Evolutionary conservation across 202 grass and related monocot genomes (phyloP).

Genomic region (Saccharum hybrid): DNA sequence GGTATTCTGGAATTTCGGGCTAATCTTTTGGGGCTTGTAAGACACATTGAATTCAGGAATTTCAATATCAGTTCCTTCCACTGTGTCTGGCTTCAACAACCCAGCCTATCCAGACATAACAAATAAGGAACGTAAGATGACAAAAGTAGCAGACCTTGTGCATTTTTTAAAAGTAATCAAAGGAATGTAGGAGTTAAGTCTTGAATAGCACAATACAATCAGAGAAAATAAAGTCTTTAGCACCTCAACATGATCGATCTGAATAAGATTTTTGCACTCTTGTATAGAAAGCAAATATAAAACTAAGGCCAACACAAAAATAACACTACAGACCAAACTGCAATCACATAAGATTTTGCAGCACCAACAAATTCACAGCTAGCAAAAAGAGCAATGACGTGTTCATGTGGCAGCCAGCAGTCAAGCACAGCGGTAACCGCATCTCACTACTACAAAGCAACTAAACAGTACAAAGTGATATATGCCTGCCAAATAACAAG

Average conservation of each 20-base stretch:
- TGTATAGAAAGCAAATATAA: background rate
- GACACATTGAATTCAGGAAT: slow-evolving; percentile 99
- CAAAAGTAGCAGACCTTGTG: background rate
- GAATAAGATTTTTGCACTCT: background rate
- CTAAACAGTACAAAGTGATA: background rate
- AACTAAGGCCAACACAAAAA: slow-evolving; percentile 10
- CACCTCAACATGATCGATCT: background rate
- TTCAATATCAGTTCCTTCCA: slow-evolving; percentile 86
- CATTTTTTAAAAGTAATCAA: background rate
- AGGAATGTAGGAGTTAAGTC: background rate
- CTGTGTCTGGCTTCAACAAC: slow-evolving; percentile 81
- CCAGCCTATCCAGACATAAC: slow-evolving; percentile 66
- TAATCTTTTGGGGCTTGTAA: slow-evolving; percentile 98
- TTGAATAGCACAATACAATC: slow-evolving; percentile 17
- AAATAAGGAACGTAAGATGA: slow-evolving; percentile 38
- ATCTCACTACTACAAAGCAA: background rate
- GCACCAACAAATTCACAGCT: background rate
- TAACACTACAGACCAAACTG: slow-evolving; percentile 29
- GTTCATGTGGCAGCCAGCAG: background rate
- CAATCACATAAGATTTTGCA: slow-evolving; percentile 25
- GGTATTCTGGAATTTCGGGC: slow-evolving; percentile 79
- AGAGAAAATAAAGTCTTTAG: background rate
- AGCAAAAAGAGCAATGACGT: background rate
- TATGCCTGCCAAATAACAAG: background rate
- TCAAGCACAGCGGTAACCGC: background rate